phyloP scores from a whole-genome alignment of 495 filamentous ascomycete genomes.

The Talaromyces proteolyticus region DNA sequence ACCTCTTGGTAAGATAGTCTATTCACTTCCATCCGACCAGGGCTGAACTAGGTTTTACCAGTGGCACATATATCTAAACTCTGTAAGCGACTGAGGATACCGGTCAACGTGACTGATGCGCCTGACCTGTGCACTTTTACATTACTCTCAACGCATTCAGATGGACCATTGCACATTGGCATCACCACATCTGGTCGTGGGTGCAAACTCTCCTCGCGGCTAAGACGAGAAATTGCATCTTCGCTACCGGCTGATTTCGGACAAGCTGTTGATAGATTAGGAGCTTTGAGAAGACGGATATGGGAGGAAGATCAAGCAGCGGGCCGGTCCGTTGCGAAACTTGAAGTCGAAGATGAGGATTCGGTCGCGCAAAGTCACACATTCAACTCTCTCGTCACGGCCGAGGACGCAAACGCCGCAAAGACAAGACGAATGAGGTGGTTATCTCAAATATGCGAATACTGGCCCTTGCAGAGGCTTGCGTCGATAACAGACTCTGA shows the following conservation, averaged over 20 bases:
- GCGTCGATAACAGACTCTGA: slow-evolving; percentile 75
- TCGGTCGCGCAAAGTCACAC: slow-evolving; percentile 72
- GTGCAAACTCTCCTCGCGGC: slow-evolving; percentile 89
- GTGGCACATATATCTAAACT: slow-evolving; percentile 64
- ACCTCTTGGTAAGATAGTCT: slow-evolving; percentile 36
- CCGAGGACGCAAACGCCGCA: slow-evolving; percentile 65
- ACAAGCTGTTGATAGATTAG: slow-evolving; percentile 69
- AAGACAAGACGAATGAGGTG: slow-evolving; percentile 84
- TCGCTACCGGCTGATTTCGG: slow-evolving; percentile 78
- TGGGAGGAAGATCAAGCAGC: slow-evolving; percentile 72
- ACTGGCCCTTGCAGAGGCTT: slow-evolving; percentile 86
- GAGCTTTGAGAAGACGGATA: slow-evolving; percentile 66
- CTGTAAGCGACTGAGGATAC: slow-evolving; percentile 76
- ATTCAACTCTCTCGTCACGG: slow-evolving; percentile 77
- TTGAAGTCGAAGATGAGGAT: slow-evolving; percentile 72
- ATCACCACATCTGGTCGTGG: slow-evolving; percentile 94
- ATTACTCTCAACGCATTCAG: slow-evolving; percentile 78
- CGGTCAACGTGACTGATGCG: slow-evolving; percentile 87
- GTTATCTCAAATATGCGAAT: slow-evolving; percentile 96
- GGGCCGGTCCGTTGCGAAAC: slow-evolving; percentile 32
- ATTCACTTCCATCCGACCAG: neutral
- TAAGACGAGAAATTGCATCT: slow-evolving; percentile 80
- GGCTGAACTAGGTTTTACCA: slow-evolving; percentile 17
- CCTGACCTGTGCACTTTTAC: slow-evolving; percentile 87
- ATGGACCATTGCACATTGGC: slow-evolving; percentile 90